phyloP scores from a whole-genome alignment of 345 rosid genomes.

The Euphorbia pulcherrima region DNA sequence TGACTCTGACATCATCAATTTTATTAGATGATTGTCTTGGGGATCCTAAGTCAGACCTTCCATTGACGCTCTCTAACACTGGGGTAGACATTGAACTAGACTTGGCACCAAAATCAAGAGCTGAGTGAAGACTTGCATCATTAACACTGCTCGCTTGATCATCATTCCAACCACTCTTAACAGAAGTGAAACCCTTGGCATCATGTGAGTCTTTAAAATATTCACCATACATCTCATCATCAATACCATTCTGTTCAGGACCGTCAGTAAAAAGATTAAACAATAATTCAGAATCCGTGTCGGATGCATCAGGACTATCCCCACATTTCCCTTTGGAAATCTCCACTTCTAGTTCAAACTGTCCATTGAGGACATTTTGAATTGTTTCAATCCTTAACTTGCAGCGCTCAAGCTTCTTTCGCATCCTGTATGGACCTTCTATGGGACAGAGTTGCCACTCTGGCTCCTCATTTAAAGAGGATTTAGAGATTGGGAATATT shows the following conservation, averaged over 20 bases:
- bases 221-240: conserved; percentile 59
- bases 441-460: conserved; percentile 99
- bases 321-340: conserved; percentile 49
- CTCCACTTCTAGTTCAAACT: conserved; percentile 67
- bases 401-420: conserved; percentile 93
- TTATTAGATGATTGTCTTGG: conserved; percentile 65
- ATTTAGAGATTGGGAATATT: conserved; percentile 73
- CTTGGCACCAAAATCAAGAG: conserved; percentile 82
- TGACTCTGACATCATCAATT: conserved; percentile 53
- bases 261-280: conserved; percentile 51
- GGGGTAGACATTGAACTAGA: conserved; percentile 73
- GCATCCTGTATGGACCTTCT: conserved; percentile 99
- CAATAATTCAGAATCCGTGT: conserved; percentile 59
- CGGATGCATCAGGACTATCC: conserved; percentile 57
- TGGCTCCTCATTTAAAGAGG: conserved; percentile 55
- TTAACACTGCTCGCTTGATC: conserved; percentile 81
- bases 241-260: conserved; percentile 33
- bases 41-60: conserved; percentile 74
- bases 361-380: conserved; percentile 71
- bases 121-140: conserved; percentile 97
- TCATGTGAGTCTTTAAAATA: conserved; percentile 49
- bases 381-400: conserved; percentile 73
- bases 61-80: conserved; percentile 60
- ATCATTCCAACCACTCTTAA: conserved; percentile 79
- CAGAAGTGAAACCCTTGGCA: conserved; percentile 48